Percentiles rank a stretch among this genome's conserved stretches.
Conservation (phyloP, 495 filamentous ascomycete species). For the Barbatosphaeria neglecta region DNA sequence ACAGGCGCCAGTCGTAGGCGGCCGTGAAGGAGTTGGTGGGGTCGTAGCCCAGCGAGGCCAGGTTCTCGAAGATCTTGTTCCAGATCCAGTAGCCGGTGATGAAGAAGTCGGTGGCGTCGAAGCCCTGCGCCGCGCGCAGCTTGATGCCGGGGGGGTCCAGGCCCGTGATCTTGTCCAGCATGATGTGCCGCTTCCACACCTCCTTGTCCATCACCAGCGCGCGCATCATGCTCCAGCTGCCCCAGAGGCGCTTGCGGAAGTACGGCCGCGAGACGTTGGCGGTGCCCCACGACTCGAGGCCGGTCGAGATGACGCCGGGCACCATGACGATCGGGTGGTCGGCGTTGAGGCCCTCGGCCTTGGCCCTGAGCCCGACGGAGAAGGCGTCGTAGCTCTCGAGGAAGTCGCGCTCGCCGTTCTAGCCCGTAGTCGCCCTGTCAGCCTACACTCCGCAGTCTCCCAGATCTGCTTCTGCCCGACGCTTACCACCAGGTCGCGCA, state of each 20-base stretch:
- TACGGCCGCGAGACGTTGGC: conserved; percentile 69
- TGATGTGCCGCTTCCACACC: conserved; percentile 89
- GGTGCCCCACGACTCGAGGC: conserved; percentile 93
- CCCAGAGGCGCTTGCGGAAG: conserved; percentile 89
- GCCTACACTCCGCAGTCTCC: conserved; percentile 1
- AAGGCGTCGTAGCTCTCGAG: conserved; percentile 84
- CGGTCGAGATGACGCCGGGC: conserved; percentile 93
- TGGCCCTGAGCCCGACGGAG: conserved; percentile 69
- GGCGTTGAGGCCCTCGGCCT: conserved; percentile 69
- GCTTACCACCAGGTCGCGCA: conserved; percentile 65
- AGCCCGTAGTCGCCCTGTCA: background rate
- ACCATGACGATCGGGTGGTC: conserved; percentile 92
- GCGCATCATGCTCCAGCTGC: conserved; percentile 96
- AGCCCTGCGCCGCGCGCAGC: conserved; percentile 87
- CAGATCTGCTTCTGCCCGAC: too few relatives aligned
- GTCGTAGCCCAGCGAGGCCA: conserved; percentile 92
- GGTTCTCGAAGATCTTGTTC: conserved; percentile 95
- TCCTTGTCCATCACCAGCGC: conserved; percentile 88
- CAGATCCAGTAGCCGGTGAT: conserved; percentile 93
- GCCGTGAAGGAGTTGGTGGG: conserved; percentile 92
- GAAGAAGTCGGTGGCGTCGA: conserved; percentile 97
- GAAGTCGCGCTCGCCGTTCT: conserved; percentile 77
- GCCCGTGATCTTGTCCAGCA: conserved; percentile 85
- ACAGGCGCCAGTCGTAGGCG: conserved; percentile 96
- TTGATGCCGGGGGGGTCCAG: conserved; percentile 90